Evolutionary conservation across 164 flowering plant species (phyloP), one percentile per base, ranked within the genome.

Genomic region (Warburgia ugandensis): DNA sequence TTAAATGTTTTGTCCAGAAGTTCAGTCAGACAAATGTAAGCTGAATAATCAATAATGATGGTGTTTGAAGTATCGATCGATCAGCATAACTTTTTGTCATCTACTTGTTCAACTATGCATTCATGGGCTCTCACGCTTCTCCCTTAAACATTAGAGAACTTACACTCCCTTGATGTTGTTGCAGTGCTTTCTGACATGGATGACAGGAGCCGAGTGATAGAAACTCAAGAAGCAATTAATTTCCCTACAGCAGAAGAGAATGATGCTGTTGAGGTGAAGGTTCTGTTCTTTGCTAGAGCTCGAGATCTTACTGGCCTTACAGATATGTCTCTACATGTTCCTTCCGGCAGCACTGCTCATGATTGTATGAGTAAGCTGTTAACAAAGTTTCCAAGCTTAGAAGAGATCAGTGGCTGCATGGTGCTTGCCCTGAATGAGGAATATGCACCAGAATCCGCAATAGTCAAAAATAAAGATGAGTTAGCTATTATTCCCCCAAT

Each of bases 401-500:
- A 75, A 55, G 94, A 86, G 62, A 73, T 92, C 11, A 68, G 75
- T 3, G 75, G 69, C 0, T 86, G 94, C 62, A 77, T 86, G 72
- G 84, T 86, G 28, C 68, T 92, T 32, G 99, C 99, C 35, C 58
- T 88, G 31, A 94, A 94, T 43, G 89, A 86, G 74, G 99, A 86
- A 56, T 94, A 88, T 59, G 68, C 78, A 1, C 53, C 67, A 1
- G 86, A 70, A 23, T 68, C 85, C 13, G 49, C 78, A 1, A 29
- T 71, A 53, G 81, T 92, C 47, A 74, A 68, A 23, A 65, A 84
- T 52, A 64, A 66, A 58, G 99, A 92, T 76, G 95, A 88, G 66
- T 67, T 88, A 61, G 99, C 99, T 35, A 73, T 92, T 39, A 88
- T 92, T 71, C 99, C 99, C 55, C 99, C 99, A 3, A 88, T 92